Evolutionary conservation across 2,329 filamentous ascomycete species (phyloP), one percentile per base, ranked within the genome.

Genomic region (Tolypocladium album): DNA sequence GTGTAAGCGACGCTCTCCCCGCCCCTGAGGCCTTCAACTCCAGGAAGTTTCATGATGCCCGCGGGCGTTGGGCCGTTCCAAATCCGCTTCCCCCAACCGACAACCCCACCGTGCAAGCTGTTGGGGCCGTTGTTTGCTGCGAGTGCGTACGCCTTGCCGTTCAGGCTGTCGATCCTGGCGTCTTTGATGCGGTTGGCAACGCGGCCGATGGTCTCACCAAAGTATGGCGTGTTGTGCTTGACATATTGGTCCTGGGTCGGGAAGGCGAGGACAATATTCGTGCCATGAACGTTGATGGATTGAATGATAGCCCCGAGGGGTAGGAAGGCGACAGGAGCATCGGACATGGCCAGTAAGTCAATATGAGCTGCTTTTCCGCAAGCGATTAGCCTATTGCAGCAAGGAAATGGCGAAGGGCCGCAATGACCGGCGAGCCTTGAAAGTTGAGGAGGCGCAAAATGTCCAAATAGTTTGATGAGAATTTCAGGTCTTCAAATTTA

Each of bases 161-260:
- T 96, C 67, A 97, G 75, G 58, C 79, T 80, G 64, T 86, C 76
- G 71, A 97, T 86, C 65, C 84, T 80, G 34, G 87, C 91, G 68
- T 82, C 79, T 60, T 84, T 83, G 71, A 96, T 85, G 60, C 93
- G 88, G 77, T 97, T 97, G 62, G 92, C 85, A 24, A 87, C 79
- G 59, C 86, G 89, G 59, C 94, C 94, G 71, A 97, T 96, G 53
- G 91, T 97, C 72, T 93, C 92, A 64, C 94, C 93, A 71, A 96
- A 97, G 78, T 86, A 92, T 1, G 90, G 86, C 13, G 75, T 78
- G 76, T 94, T 93, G 79, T 92, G 78, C 66, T 84, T 76, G 64
- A 82, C 82, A 77, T 97, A 97, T 62, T 87, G 83, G 53, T 88
- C 84, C 58, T 88, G 83, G 17, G 82, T 86, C 22, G 89, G 84